phyloP scores from a whole-genome alignment of 371 early-diverging fungal genomes.

The Saksenaea vasiformis region DNA sequence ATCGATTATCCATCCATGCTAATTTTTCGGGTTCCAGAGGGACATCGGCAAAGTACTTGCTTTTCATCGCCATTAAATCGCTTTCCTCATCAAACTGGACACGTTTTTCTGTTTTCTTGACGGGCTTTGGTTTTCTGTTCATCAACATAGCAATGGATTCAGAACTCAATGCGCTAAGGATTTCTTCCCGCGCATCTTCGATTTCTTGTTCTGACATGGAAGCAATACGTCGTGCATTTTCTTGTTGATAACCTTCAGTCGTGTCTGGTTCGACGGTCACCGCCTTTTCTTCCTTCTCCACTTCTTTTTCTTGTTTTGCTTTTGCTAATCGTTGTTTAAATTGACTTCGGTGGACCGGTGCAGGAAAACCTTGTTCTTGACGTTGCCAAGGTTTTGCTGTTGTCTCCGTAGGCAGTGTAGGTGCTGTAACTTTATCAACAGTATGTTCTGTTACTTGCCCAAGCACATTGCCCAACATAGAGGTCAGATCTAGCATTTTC shows the following conservation, averaged over 20 bases:
- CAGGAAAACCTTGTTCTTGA: slow-evolving; percentile 55
- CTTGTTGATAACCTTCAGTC: slow-evolving; percentile 48
- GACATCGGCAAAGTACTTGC: slow-evolving; percentile 56
- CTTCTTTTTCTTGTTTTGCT: slow-evolving; percentile 16
- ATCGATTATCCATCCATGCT: slow-evolving; percentile 67
- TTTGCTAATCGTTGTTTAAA: slow-evolving; percentile 32
- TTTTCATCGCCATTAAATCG: slow-evolving; percentile 55
- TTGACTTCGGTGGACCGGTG: slow-evolving; percentile 54
- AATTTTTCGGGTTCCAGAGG: slow-evolving; percentile 67
- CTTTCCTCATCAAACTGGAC: slow-evolving; percentile 41
- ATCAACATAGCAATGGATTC: slow-evolving; percentile 51
- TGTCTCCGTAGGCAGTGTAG: slow-evolving; percentile 16
- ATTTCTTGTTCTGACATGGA: slow-evolving; percentile 67
- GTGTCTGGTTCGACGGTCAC: slow-evolving; percentile 19
- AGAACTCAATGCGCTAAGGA: slow-evolving; percentile 58
- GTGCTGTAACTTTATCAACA: slow-evolving; percentile 26
- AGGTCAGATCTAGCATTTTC: slow-evolving; percentile 51
- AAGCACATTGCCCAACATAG: slow-evolving; percentile 46
- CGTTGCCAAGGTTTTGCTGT: slow-evolving; percentile 19
- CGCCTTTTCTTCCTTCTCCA: slow-evolving; percentile 4
- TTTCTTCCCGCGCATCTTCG: slow-evolving; percentile 58
- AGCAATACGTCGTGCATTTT: slow-evolving; percentile 56
- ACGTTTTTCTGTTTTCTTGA: slow-evolving; percentile 7
- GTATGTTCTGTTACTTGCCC: slow-evolving; percentile 54
- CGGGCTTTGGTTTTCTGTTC: slow-evolving; percentile 17